Evolutionary conservation across 2,329 filamentous ascomycete genomes (phyloP).

Genomic region (Cercospora beticola): DNA sequence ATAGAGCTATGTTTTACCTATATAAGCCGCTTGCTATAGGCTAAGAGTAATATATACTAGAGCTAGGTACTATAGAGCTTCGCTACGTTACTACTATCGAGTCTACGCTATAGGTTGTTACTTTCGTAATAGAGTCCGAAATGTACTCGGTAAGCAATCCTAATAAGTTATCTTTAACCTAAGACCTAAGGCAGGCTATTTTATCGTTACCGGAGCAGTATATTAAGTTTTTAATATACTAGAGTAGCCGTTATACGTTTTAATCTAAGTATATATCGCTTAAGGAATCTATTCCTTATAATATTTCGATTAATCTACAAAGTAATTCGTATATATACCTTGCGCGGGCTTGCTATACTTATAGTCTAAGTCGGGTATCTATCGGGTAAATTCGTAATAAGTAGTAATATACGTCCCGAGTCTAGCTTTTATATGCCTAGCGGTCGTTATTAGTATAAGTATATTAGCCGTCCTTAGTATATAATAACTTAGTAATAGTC

Average conservation of each 20-base stretch:
- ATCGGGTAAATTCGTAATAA: background rate
- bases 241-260: background rate
- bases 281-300: background rate
- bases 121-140: background rate
- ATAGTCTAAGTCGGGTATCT: background rate
- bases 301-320: background rate
- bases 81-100: background rate
- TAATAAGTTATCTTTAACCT: background rate
- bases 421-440: background rate
- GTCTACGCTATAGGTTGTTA: background rate
- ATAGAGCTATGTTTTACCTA: background rate
- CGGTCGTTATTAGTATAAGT: background rate
- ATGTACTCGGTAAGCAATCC: background rate
- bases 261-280: background rate
- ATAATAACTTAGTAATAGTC: background rate
- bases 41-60: background rate
- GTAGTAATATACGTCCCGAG: background rate
- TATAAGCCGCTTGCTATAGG: background rate
- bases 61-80: background rate
- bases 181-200: background rate
- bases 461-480: background rate
- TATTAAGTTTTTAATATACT: background rate
- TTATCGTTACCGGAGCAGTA: background rate
- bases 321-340: background rate
- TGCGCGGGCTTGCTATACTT: background rate